These are phyloP conservation scores for Scutellaria galericulata DNA, from an alignment of 257 asterid species.

Conservation along the genomic window DNA sequence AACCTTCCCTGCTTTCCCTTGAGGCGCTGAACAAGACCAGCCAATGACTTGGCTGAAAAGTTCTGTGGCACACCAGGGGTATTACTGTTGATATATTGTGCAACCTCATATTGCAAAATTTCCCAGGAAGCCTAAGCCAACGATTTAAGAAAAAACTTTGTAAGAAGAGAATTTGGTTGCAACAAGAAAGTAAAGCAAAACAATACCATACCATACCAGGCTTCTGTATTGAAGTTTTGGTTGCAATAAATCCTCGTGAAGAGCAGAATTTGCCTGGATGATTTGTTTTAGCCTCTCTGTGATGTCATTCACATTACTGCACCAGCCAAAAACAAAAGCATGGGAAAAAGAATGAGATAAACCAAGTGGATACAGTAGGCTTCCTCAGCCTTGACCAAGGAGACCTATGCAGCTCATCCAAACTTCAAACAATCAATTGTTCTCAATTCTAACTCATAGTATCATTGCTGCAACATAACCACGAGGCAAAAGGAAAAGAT, in stretches of 20 bases:
- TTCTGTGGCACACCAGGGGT: slow-evolving; percentile 60
- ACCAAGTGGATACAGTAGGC: neutral
- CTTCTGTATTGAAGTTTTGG: slow-evolving; percentile 40
- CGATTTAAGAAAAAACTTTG: slow-evolving; percentile 23
- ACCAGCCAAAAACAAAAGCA: slow-evolving; percentile 33
- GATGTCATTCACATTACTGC: slow-evolving; percentile 94
- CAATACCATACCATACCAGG: slow-evolving; percentile 50
- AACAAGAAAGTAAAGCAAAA: slow-evolving; percentile 15
- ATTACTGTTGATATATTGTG: slow-evolving; percentile 84
- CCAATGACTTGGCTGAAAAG: slow-evolving; percentile 51
- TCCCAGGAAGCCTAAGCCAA: slow-evolving; percentile 67
- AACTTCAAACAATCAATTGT: neutral
- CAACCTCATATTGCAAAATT: slow-evolving; percentile 75
- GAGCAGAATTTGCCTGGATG: slow-evolving; percentile 74
- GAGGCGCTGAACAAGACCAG: slow-evolving; percentile 94
- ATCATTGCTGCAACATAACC: slow-evolving; percentile 16
- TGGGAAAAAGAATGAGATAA: neutral
- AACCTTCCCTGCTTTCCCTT: slow-evolving; percentile 97
- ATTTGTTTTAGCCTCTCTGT: slow-evolving; percentile 77
- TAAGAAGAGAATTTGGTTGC: slow-evolving; percentile 25
- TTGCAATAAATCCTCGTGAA: slow-evolving; percentile 62
- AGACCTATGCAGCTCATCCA: slow-evolving; percentile 18
- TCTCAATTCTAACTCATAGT: slow-evolving; percentile 10
- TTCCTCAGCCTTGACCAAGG: slow-evolving; percentile 17
- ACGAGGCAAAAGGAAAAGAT: slow-evolving; percentile 9